Evolutionary conservation across 2,329 filamentous ascomycete species (phyloP), one percentile per base, ranked within the genome.

Genomic region (Dothistroma septosporum): DNA sequence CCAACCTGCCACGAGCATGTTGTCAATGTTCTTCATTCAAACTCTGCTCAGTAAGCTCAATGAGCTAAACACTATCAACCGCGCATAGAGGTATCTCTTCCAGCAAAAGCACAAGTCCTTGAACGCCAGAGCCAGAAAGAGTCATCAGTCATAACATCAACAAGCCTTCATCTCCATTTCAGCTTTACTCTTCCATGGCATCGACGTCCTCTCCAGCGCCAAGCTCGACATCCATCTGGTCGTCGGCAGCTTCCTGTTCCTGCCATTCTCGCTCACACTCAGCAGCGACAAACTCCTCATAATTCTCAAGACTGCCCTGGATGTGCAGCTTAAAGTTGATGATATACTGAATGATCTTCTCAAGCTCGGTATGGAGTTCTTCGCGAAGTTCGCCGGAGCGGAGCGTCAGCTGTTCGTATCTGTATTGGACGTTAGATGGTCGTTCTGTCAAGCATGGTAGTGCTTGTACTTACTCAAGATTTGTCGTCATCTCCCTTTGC

Each of bases 241-340:
- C 41, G 22, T 63, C 55, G 4, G 59, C 81, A 70, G 62, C 64
- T 55, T 79, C 79, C 63, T 83, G 71, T 69, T 83, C 82, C 65
- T 78, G 76, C 69, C 78, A 83, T 69, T 82, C 81, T 48, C 70
- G 71, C 78, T 96, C 91, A n/a, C 97, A 87, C 78, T 97, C 93
- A 66, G 96, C 90, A 1, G 90, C 88, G 7, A 97, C 91, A 73
- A 97, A 96, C 59, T 87, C 87, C 77, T 99, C 94, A 75, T 96
- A 97, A 71, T 94, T 91, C 73, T 97, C 93, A 57, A 99, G 80
- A 61, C 87, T 88, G 78, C 92, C 92, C 76, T 99, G 94, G 55
- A 99, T 83, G 72, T 97, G 92, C 66, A 99, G 90, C 79, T 99
- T 99, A 85, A 99, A 97, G 72, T 95, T 92, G 79, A 97, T 96